phyloP scores from a whole-genome alignment of 2,329 filamentous ascomycete species.

The Ascochyta clinopodiicola region DNA sequence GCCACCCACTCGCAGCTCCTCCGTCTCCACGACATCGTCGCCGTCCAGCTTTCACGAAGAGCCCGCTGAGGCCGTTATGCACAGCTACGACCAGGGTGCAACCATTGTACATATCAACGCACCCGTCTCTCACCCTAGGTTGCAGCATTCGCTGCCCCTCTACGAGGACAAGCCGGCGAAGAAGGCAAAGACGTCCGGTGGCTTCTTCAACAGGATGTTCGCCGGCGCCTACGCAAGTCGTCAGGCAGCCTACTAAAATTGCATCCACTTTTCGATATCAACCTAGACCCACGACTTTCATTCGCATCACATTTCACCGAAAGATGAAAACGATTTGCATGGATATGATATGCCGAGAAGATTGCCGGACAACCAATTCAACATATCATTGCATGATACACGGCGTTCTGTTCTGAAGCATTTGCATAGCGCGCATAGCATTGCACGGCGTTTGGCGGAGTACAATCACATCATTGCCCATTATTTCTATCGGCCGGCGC shows the following conservation, averaged over 20 bases:
- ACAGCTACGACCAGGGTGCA: constrained; percentile 52
- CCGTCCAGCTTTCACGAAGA: constrained; percentile 43
- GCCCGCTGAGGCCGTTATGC: constrained; percentile 37
- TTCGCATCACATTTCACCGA: constrained; percentile 26
- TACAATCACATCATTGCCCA: constrained; percentile 5
- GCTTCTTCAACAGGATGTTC: constrained; percentile 50
- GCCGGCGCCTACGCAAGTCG: constrained; percentile 36
- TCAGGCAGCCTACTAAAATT: constrained; percentile 40
- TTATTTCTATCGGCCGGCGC: constrained; percentile 18
- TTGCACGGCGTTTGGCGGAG: constrained; percentile 18
- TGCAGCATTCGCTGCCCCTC: constrained; percentile 44
- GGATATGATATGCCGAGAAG: constrained; percentile 19
- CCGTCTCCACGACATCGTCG: constrained; percentile 42
- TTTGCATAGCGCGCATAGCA: constrained; percentile 21
- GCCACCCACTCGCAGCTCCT: constrained; percentile 53
- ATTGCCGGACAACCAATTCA: constrained; percentile 18
- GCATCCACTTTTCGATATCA: constrained; percentile 36
- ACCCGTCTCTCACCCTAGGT: constrained; percentile 10
- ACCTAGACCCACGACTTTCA: constrained; percentile 26
- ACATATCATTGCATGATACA: constrained; percentile 19
- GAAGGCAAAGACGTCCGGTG: constrained; percentile 48
- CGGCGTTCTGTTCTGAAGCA: constrained; percentile 17
- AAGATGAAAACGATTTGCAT: constrained; percentile 18
- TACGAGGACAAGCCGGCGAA: constrained; percentile 50
- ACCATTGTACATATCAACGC: constrained; percentile 52